phyloP scores from a whole-genome alignment of 331 rosid genomes.

The Rhamnella rubrinervis region DNA sequence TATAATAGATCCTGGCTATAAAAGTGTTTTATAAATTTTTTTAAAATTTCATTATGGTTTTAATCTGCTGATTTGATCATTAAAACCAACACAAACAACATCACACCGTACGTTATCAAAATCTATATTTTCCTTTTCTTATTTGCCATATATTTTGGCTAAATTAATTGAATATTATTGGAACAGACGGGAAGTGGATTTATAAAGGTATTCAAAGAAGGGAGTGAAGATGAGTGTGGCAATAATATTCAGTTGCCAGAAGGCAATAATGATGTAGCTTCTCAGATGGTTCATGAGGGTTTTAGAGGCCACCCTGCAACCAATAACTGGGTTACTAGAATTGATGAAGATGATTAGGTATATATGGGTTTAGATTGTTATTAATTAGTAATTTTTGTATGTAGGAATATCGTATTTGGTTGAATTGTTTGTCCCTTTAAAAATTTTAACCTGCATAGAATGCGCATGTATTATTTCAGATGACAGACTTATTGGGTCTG shows the following conservation, averaged over 20 bases:
- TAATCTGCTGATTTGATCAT: too few species aligned
- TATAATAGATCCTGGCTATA: too few species aligned
- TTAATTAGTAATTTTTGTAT: neutral
- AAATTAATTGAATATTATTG: neutral
- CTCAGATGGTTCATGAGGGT: conserved; percentile 15
- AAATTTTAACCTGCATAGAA: neutral
- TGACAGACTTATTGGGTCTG: conserved; percentile 98
- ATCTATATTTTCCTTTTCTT: neutral
- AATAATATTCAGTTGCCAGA: conserved; percentile 16
- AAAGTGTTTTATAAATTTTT: too few species aligned
- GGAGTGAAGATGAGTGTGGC: conserved; percentile 21
- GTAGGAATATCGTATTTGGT: neutral
- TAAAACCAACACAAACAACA: conserved; percentile 66
- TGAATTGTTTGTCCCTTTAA: too few species aligned
- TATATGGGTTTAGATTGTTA: conserved; percentile 29
- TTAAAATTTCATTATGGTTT: too few species aligned
- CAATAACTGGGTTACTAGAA: conserved; percentile 69
- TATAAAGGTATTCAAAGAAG: conserved; percentile 43
- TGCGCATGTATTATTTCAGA: neutral
- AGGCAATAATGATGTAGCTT: conserved; percentile 13
- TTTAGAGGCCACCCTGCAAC: conserved; percentile 77
- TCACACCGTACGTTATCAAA: conserved; percentile 44
- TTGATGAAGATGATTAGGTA: conserved; percentile 24
- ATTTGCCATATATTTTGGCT: neutral
- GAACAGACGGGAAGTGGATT: conserved; percentile 71